Evolutionary conservation across 768 basidiomycete species (phyloP).

Genomic region (Lentinula lateritia): DNA sequence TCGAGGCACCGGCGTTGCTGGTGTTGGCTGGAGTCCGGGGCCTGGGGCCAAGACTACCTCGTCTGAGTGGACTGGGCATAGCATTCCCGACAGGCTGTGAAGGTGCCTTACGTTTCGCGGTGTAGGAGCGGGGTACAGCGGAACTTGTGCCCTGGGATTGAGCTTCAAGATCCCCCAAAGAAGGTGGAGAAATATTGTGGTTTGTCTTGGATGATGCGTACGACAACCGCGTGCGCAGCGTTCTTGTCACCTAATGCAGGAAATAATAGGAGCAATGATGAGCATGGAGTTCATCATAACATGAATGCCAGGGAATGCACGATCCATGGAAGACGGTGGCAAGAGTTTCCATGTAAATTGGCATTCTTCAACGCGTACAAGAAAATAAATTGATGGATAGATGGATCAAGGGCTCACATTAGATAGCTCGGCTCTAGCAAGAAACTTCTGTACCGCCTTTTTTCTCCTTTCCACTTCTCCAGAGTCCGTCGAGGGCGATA

Average conservation of each 20-base stretch:
- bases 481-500: conserved; percentile 31
- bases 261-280: conserved; percentile 25
- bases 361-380: conserved; percentile 43
- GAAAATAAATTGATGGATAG: conserved; percentile 10
- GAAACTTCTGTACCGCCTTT: conserved; percentile 67
- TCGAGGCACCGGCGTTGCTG: conserved; percentile 13
- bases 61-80: conserved; percentile 23
- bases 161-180: conserved; percentile 67
- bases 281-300: conserved; percentile 23
- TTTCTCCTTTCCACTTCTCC: conserved; percentile 56
- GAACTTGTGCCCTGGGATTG: conserved; percentile 33
- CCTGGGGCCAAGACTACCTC: conserved; percentile 35
- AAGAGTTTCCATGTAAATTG: not conserved
- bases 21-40: conserved; percentile 33
- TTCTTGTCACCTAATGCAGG: conserved; percentile 66
- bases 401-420: conserved; percentile 52
- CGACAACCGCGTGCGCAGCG: conserved; percentile 71
- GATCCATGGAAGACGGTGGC: not conserved
- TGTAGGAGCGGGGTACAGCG: conserved; percentile 13
- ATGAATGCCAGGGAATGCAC: not conserved
- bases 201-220: conserved; percentile 84
- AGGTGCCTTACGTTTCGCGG: conserved; percentile 20
- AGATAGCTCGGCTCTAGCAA: conserved; percentile 74
- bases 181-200: conserved; percentile 61
- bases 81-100: conserved; percentile 33